Conservation (phyloP, 2,329 filamentous ascomycete genomes). For the Colletotrichum musae region DNA sequence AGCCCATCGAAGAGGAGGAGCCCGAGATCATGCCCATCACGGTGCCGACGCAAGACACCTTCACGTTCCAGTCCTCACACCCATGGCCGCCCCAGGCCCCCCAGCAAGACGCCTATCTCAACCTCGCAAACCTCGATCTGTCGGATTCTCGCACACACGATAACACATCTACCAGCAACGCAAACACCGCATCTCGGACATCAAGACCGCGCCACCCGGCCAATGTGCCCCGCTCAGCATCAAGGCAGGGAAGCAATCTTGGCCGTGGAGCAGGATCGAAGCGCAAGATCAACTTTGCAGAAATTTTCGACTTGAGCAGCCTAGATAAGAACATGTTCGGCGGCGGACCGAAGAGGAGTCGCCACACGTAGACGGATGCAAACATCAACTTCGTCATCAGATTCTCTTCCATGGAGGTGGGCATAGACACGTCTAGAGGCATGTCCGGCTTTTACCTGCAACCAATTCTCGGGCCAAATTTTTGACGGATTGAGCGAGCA, state of each 20-base stretch:
- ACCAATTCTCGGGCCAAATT: slow-evolving; percentile 28
- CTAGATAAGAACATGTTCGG: slow-evolving; percentile 74
- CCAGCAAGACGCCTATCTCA: slow-evolving; percentile 68
- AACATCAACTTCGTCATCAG: not conserved
- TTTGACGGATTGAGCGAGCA: slow-evolving; percentile 38
- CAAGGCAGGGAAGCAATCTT: slow-evolving; percentile 57
- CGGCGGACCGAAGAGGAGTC: slow-evolving; percentile 63
- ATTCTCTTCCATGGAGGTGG: slow-evolving; percentile 31
- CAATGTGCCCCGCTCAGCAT: slow-evolving; percentile 32
- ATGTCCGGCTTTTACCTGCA: slow-evolving; percentile 21
- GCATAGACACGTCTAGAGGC: slow-evolving; percentile 3
- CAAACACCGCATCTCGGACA: slow-evolving; percentile 38
- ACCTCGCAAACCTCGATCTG: slow-evolving; percentile 72
- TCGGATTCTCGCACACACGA: slow-evolving; percentile 66
- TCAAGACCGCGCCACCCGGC: slow-evolving; percentile 38
- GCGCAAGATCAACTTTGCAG: slow-evolving; percentile 79
- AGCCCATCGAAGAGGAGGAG: slow-evolving; percentile 36
- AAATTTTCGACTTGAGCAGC: slow-evolving; percentile 81
- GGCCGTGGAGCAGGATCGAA: slow-evolving; percentile 79
- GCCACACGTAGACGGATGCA: slow-evolving; percentile 56
- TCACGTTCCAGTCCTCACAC: slow-evolving; percentile 79
- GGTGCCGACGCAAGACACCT: slow-evolving; percentile 72
- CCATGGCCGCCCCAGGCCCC: slow-evolving; percentile 61
- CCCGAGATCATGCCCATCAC: slow-evolving; percentile 54
- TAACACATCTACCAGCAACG: slow-evolving; percentile 45